phyloP scores from a whole-genome alignment of 768 basidiomycete species.

The Tylopilus cervinicoccineus region DNA sequence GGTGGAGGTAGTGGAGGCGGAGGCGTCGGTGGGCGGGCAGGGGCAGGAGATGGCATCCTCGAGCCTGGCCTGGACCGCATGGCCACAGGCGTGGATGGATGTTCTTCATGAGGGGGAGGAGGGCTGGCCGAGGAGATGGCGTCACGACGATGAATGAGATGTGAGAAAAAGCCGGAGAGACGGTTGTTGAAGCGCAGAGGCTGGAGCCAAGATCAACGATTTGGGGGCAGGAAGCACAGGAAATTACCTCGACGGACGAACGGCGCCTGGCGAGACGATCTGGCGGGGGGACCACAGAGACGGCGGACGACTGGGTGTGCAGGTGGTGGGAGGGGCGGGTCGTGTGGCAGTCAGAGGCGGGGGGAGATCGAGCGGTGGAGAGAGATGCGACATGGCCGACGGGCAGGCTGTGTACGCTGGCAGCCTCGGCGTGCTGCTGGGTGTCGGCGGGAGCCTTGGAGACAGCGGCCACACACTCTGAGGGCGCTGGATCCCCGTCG shows the following conservation, averaged over 20 bases:
- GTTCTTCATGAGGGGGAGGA: constrained; percentile 35
- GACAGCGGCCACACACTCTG: not conserved
- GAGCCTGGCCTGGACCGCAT: constrained; percentile 37
- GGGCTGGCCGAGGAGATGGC: constrained; percentile 26
- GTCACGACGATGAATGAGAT: constrained; percentile 73
- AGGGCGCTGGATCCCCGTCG: constrained; percentile 1
- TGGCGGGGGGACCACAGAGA: constrained; percentile 22
- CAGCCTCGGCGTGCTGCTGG: constrained; percentile 42
- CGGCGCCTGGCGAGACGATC: constrained; percentile 46
- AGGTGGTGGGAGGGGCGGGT: not conserved
- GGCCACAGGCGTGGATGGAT: constrained; percentile 24
- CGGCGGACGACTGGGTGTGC: constrained; percentile 11
- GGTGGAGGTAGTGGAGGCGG: constrained; percentile 73
- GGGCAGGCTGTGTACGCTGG: constrained; percentile 60
- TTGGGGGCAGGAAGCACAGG: constrained; percentile 4
- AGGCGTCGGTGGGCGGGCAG: constrained; percentile 56
- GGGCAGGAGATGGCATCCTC: constrained; percentile 52
- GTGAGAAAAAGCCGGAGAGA: constrained; percentile 81
- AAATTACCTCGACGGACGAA: constrained; percentile 54
- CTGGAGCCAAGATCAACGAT: constrained; percentile 12
- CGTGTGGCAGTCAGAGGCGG: constrained; percentile 1
- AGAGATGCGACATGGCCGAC: constrained; percentile 46
- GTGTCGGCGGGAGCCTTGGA: constrained; percentile 7
- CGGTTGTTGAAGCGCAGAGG: constrained; percentile 65
- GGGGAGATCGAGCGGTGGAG: constrained; percentile 32